These are phyloP conservation scores for Botrytis pseudocinerea DNA, from an alignment of 2,329 filamentous ascomycete species.

Conservation along the genomic window DNA sequence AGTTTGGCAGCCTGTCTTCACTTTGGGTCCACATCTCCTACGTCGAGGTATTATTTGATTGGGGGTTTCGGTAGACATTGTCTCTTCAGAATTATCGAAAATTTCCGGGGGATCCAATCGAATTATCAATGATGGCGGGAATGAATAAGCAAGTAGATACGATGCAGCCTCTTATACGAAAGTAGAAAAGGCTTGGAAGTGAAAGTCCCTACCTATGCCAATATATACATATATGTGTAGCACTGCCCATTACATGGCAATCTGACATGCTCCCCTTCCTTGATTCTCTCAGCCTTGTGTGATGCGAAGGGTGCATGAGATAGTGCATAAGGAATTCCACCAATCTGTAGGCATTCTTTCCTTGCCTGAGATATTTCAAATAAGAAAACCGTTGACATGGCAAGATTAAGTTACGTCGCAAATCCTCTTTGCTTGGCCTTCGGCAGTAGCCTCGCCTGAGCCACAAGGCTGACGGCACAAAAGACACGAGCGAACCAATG, in stretches of 20 bases:
- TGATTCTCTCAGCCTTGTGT: not conserved
- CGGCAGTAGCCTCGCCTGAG: not conserved
- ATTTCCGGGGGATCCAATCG: not conserved
- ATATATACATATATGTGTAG: not conserved
- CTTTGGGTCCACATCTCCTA: conserved; percentile 18
- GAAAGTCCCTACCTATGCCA: not conserved
- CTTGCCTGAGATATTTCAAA: not conserved
- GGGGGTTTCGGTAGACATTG: not conserved
- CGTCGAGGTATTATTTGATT: not conserved
- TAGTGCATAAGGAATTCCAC: not conserved
- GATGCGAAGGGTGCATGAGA: not conserved
- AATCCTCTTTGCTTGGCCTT: conserved; percentile 2
- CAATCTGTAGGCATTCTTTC: not conserved
- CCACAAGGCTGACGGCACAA: not conserved
- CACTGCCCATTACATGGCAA: not conserved
- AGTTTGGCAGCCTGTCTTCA: conserved; percentile 23
- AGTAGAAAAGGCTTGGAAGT: not conserved
- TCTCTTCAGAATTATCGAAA: not conserved
- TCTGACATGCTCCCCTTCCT: not conserved
- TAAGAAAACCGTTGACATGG: not conserved
- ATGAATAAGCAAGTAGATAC: conserved; percentile 6
- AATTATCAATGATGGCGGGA: not conserved
- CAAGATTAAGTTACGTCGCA: not conserved
- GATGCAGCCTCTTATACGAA: not conserved
- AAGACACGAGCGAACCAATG: conserved; percentile 1